Conservation (phyloP, 169 alveolate species). For the Cryptosporidium ubiquitum region DNA sequence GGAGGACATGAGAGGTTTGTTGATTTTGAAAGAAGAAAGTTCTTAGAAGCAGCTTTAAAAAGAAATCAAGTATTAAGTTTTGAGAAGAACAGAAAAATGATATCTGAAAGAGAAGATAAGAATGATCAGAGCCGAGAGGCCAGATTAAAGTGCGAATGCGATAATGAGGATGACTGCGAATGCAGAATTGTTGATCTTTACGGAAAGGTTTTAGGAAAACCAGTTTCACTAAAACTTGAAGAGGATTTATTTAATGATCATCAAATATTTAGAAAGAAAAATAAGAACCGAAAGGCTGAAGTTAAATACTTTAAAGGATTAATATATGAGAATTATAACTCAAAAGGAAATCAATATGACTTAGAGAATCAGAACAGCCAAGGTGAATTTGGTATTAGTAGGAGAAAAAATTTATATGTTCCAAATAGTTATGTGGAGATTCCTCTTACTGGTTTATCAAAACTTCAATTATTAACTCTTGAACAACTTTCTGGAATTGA, state of each 20-base stretch:
- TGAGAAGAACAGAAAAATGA: background rate
- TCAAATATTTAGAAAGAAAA: background rate
- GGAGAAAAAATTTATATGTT: background rate
- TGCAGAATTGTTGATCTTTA: slow-evolving; percentile 33
- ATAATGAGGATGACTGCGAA: background rate
- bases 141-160: slow-evolving; percentile 32
- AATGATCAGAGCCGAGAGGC: background rate
- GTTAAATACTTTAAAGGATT: slow-evolving; percentile 28
- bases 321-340: background rate
- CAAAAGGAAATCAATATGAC: background rate
- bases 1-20: slow-evolving; percentile 23
- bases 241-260: slow-evolving; percentile 33
- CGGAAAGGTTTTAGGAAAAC: slow-evolving; percentile 32
- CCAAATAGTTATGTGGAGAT: slow-evolving; percentile 9
- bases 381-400: background rate
- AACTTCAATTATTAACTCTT: slow-evolving; percentile 27
- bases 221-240: slow-evolving; percentile 54
- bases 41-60: slow-evolving; percentile 58
- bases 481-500: slow-evolving; percentile 67
- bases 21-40: slow-evolving; percentile 41
- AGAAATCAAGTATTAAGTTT: slow-evolving; percentile 7
- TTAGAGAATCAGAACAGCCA: no score
- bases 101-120: background rate
- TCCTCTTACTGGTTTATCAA: slow-evolving; percentile 42
- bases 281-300: background rate